Evolutionary conservation across 352 stramenopile species (phyloP).

Genomic region (Phytophthora pseudosyringae): DNA sequence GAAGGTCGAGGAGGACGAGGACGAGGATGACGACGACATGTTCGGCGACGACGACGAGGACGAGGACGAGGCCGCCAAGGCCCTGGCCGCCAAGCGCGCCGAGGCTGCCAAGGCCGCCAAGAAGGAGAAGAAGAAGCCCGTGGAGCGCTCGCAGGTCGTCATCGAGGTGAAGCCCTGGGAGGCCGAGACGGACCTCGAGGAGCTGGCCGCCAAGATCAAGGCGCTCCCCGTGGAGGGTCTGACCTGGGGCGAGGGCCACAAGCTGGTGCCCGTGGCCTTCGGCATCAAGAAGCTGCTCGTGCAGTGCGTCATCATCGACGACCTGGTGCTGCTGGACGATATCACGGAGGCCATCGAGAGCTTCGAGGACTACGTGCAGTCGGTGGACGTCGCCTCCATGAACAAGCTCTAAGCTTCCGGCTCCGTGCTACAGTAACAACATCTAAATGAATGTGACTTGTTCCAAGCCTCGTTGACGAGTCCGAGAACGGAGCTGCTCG

Average conservation of each 20-base stretch:
- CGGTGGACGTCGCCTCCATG: constrained; percentile 87
- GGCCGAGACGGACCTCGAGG: constrained; percentile 77
- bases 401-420: constrained; percentile 78
- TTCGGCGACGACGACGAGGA: constrained; percentile 69
- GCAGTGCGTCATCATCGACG: constrained; percentile 86
- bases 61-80: constrained; percentile 61
- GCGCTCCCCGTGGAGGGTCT: constrained; percentile 72
- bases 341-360: constrained; percentile 83
- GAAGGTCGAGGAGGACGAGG: constrained; percentile 48
- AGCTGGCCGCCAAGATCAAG: constrained; percentile 79
- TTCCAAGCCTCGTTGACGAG: constrained; percentile 1
- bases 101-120: constrained; percentile 61
- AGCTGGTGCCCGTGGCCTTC: constrained; percentile 85
- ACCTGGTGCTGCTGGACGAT: constrained; percentile 80
- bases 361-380: constrained; percentile 89
- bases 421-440: not conserved
- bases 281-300: constrained; percentile 90
- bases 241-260: constrained; percentile 83
- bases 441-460: constrained; percentile 16
- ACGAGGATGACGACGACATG: constrained; percentile 60
- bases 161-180: constrained; percentile 83
- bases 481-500: not conserved
- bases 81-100: constrained; percentile 57
- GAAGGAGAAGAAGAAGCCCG: constrained; percentile 73
- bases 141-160: constrained; percentile 70